Conservation (phyloP, 805 yeast genomes). For the Maudiozyma turicensis region DNA sequence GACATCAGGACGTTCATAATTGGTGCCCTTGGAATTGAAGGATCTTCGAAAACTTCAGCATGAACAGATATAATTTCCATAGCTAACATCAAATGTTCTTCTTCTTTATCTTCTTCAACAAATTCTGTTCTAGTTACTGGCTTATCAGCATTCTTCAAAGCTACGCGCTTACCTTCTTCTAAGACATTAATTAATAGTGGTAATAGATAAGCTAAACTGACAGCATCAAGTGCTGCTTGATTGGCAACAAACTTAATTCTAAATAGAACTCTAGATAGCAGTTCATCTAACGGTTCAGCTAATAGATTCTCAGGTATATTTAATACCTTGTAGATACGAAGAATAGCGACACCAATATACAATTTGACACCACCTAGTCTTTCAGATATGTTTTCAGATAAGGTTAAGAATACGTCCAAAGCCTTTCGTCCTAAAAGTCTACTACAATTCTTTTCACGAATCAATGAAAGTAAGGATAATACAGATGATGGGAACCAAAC, state of each 20-base stretch:
- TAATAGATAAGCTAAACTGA: slow-evolving; percentile 60
- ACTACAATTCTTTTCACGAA: slow-evolving; percentile 28
- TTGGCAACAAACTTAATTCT: slow-evolving; percentile 65
- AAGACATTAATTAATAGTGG: slow-evolving; percentile 67
- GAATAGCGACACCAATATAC: slow-evolving; percentile 59
- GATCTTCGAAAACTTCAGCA: slow-evolving; percentile 57
- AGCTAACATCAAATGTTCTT: slow-evolving; percentile 72
- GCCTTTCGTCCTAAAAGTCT: slow-evolving; percentile 37
- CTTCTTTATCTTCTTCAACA: slow-evolving; percentile 76
- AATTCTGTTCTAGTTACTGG: slow-evolving; percentile 52
- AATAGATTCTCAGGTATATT: slow-evolving; percentile 37
- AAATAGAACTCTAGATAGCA: slow-evolving; percentile 61
- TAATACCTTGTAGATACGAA: slow-evolving; percentile 44
- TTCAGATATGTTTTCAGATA: slow-evolving; percentile 43
- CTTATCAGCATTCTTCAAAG: slow-evolving; percentile 44
- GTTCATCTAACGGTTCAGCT: slow-evolving; percentile 43
- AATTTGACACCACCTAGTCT: slow-evolving; percentile 42
- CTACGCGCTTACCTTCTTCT: slow-evolving; percentile 51
- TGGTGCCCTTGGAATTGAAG: slow-evolving; percentile 56
- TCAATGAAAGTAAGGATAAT: slow-evolving; percentile 36
- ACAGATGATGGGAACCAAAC: slow-evolving; percentile 70
- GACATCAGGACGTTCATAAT: slow-evolving; percentile 54
- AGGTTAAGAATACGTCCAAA: slow-evolving; percentile 40
- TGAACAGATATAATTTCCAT: slow-evolving; percentile 65
- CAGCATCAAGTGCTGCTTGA: slow-evolving; percentile 57